Percentiles rank a stretch among this genome's conserved stretches.
Evolutionary conservation across 306 rosid genomes (phyloP).

Genomic region (Argentina anserina): DNA sequence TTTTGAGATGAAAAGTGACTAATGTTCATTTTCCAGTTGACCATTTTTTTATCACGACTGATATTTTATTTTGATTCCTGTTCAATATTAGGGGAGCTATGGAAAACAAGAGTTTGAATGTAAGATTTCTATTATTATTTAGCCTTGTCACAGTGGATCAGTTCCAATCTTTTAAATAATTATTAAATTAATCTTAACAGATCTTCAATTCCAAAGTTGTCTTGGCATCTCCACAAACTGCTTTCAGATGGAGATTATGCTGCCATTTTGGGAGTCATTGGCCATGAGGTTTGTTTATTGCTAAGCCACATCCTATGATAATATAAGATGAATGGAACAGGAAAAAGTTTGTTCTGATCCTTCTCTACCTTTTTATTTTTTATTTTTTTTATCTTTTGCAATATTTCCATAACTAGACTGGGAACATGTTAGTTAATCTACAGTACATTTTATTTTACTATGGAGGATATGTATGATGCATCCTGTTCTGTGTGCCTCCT

Average conservation of each 20-base stretch:
- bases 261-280: constrained; percentile 96
- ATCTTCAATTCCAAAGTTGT: constrained; percentile 92
- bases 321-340: constrained; percentile 16
- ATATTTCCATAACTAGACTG: constrained; percentile 99
- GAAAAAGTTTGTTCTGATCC: constrained; percentile 14
- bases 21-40: background rate
- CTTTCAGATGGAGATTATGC: constrained; percentile 86
- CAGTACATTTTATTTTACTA: background rate
- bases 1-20: background rate
- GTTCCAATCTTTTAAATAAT: background rate
- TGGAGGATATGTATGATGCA: constrained; percentile 12
- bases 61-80: constrained; percentile 24
- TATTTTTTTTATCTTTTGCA: constrained; percentile 42
- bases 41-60: background rate
- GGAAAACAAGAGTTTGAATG: constrained; percentile 99
- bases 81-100: constrained; percentile 86
- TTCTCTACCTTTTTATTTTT: background rate
- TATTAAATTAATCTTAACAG: constrained; percentile 36
- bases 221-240: constrained; percentile 95
- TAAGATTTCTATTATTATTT: constrained; percentile 34
- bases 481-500: constrained; percentile 18
- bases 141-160: background rate
- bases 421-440: constrained; percentile 70
- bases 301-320: constrained; percentile 14
- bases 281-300: constrained; percentile 82